A percentile compares a stretch with the other conserved stretches of the same genome.
phyloP scores from a whole-genome alignment of 2,329 filamentous ascomycete species.

The Monascus ruber region DNA sequence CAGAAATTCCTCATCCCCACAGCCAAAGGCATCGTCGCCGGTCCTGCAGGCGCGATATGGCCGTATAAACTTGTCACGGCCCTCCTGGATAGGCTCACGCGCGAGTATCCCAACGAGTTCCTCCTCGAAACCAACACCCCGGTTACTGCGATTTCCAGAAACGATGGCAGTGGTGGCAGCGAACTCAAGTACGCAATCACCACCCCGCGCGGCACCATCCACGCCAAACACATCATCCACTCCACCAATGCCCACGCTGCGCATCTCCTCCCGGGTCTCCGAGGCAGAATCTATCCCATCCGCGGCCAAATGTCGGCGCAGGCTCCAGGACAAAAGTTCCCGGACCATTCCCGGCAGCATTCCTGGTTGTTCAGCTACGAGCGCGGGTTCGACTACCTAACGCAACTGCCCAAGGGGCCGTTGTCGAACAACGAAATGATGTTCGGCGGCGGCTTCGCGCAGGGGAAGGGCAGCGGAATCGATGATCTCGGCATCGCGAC shows the following conservation, averaged over 20 bases:
- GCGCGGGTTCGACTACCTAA: constrained; percentile 27
- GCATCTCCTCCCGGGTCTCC: constrained; percentile 32
- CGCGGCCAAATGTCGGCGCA: constrained; percentile 41
- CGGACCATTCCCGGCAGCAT: constrained; percentile 1
- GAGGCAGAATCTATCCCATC: constrained; percentile 39
- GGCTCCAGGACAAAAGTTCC: constrained; percentile 18
- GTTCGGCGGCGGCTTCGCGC: constrained; percentile 12
- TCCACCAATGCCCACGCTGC: constrained; percentile 46
- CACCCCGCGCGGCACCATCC: constrained; percentile 35
- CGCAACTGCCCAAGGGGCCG: constrained; percentile 11
- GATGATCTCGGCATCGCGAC: constrained; percentile 13
- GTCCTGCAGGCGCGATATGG: constrained; percentile 13
- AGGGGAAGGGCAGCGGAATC: constrained; percentile 7
- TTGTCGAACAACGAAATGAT: constrained; percentile 6
- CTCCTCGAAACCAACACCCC: constrained; percentile 13
- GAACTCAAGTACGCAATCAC: constrained; percentile 14
- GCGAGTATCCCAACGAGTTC: constrained; percentile 3
- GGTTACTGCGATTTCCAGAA: constrained; percentile 4
- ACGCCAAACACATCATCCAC: constrained; percentile 35
- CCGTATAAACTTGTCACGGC: constrained; percentile 17
- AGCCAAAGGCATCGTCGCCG: constrained; percentile 7
- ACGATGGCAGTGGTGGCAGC: constrained; percentile 1
- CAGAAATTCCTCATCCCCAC: not conserved
- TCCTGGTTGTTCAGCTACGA: constrained; percentile 1
- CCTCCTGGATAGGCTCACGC: constrained; percentile 7